Evolutionary conservation across 306 rosid genomes (phyloP), one percentile per base, ranked within the genome.

Genomic region (Hippophae gyantsensis): DNA sequence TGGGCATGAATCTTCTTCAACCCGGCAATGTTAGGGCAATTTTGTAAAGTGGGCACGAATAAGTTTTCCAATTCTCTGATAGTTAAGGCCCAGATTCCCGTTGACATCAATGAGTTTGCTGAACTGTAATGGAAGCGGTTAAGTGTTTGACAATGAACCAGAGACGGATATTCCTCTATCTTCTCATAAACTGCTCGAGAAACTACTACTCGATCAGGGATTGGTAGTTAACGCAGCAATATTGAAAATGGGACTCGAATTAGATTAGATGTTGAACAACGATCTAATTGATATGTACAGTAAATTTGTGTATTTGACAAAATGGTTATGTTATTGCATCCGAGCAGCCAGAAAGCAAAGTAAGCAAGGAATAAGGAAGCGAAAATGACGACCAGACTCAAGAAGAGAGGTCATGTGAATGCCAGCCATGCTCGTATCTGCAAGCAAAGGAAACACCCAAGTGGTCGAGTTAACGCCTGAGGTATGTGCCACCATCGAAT

Each of bases 1-100:
- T 61, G 76, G 18, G 80, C 84, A 46, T 85, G 90, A 54, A 85
- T 67, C 62, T 48, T 81, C 77, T 83, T 81, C 67, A 88, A 65
- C 51, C 66, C 60, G 3, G 43, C 13, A 1, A 66, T 42, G 41
- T 56, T 73, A 23, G 8, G 41, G 56, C 84, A 85, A 63, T 73
- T 78, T 71, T 62, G 62, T 68, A 85, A 65, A 38, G 67, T 13
- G 54, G 88, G 75, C 7, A 75, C 69, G 64, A 78, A 82, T 13
- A 77, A 70, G 47, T 78, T 75, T 60, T 88, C 90, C 69, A 81
- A 32, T 58, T 80, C 80, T 65, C 87, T 74, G 25, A 64, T 41
- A 7, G 43, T 43, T 27, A 49, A 54, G 44, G 67, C 57, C 49
- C 56, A 10, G 48, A 56, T 32, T 63, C 67, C 26, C 18, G 54